phyloP scores from a whole-genome alignment of 2,329 filamentous ascomycete genomes.

The Apiospora malaysiana region DNA sequence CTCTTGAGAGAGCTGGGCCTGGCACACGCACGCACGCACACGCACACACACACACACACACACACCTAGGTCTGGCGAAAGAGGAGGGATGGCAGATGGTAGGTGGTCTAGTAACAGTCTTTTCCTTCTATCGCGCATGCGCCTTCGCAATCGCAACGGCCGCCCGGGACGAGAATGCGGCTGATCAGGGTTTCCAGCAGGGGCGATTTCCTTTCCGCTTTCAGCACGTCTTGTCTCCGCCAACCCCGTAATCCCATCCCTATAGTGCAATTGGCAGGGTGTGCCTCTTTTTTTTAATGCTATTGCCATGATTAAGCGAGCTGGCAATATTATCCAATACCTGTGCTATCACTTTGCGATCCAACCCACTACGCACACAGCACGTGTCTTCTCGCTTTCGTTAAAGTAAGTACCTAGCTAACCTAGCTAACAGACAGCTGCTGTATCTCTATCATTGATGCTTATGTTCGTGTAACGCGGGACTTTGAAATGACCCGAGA shows the following conservation, averaged over 20 bases:
- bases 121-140: neutral
- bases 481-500: conserved; percentile 1
- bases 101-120: neutral
- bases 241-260: neutral
- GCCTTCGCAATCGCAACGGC: neutral
- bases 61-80: neutral
- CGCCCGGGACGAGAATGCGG: conserved; percentile 14
- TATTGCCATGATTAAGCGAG: neutral
- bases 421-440: neutral
- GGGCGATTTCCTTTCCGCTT: conserved; percentile 14
- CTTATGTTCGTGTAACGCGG: neutral
- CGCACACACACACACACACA: too few species aligned
- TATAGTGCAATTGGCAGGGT: conserved; percentile 5
- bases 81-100: too few species aligned
- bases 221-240: neutral
- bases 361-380: neutral
- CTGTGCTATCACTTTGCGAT: neutral
- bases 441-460: neutral
- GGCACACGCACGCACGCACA: too few species aligned
- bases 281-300: neutral
- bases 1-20: neutral
- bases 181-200: neutral
- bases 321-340: neutral
- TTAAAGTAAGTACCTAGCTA: neutral
- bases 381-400: neutral